Conservation (phyloP, 2,329 filamentous ascomycete species). For the Claviceps sp. region DNA sequence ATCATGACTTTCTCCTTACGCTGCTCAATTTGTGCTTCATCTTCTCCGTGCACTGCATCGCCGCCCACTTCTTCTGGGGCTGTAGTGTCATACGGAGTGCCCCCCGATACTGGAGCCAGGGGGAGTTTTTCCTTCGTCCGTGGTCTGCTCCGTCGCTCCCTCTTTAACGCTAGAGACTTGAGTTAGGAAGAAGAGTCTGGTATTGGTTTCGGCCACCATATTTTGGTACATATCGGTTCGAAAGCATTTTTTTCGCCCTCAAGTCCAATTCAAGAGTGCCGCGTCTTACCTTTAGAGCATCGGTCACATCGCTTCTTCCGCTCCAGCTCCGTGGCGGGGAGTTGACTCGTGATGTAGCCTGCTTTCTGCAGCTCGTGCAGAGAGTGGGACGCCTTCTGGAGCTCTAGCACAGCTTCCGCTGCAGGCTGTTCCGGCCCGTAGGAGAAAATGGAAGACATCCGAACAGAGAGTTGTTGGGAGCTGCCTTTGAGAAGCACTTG, state of each 20-base stretch:
- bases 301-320: slow-evolving; percentile 18
- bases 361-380: slow-evolving; percentile 10
- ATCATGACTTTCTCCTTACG: slow-evolving; percentile 1
- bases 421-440: slow-evolving; percentile 10
- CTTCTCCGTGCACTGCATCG: background rate
- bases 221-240: background rate
- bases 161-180: background rate
- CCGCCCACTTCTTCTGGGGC: background rate
- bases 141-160: background rate
- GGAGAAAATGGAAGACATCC: slow-evolving; percentile 1
- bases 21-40: background rate
- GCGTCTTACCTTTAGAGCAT: slow-evolving; percentile 14
- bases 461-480: background rate
- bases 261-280: background rate
- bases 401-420: slow-evolving; percentile 9
- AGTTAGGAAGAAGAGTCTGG: background rate
- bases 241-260: background rate
- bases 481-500: background rate
- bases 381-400: slow-evolving; percentile 11
- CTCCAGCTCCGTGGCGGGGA: slow-evolving; percentile 14
- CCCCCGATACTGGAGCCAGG: background rate
- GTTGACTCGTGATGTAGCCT: slow-evolving; percentile 16
- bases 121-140: background rate
- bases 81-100: background rate
- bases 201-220: background rate